Evolutionary conservation across 2,329 filamentous ascomycete species (phyloP).

Genomic region (Talaromyces islandicus): DNA sequence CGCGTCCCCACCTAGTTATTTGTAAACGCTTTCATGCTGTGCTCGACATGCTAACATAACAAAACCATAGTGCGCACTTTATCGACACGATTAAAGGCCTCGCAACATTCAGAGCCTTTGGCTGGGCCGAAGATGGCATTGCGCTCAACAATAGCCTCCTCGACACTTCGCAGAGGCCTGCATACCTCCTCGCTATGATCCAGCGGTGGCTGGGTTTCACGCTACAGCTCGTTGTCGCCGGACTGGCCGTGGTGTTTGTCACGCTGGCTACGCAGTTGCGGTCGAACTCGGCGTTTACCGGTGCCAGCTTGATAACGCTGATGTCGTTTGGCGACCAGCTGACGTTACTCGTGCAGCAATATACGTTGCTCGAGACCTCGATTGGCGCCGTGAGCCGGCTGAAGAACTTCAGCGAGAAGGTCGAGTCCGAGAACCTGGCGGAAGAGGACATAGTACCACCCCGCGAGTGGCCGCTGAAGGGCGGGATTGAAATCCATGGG

Average conservation of each 20-base stretch:
- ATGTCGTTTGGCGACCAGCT: conserved; percentile 4
- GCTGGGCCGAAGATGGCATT: conserved; percentile 33
- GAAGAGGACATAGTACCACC: conserved; percentile 3
- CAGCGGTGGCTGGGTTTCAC: conserved; percentile 54
- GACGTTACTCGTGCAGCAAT: conserved; percentile 41
- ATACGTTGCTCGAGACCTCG: conserved; percentile 53
- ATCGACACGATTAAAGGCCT: conserved; percentile 50
- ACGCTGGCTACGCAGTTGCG: conserved; percentile 39
- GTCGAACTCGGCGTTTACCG: conserved; percentile 46
- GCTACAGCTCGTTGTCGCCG: conserved; percentile 44
- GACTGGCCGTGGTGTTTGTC: conserved; percentile 46
- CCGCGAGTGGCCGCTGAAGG: conserved; percentile 1
- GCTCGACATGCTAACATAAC: neutral
- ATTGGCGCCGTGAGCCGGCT: conserved; percentile 53
- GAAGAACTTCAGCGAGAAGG: conserved; percentile 44
- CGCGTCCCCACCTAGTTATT: neutral
- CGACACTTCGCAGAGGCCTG: conserved; percentile 50
- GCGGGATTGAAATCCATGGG: conserved; percentile 2
- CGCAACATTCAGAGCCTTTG: conserved; percentile 51
- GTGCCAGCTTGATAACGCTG: conserved; percentile 27
- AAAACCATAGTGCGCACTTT: conserved; percentile 5
- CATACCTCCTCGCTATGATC: conserved; percentile 52
- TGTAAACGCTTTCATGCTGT: neutral
- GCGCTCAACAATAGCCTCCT: conserved; percentile 40
- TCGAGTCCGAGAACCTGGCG: conserved; percentile 36